Conservation (phyloP, 176 grass and related monocot species). For the Stipa capillata region DNA sequence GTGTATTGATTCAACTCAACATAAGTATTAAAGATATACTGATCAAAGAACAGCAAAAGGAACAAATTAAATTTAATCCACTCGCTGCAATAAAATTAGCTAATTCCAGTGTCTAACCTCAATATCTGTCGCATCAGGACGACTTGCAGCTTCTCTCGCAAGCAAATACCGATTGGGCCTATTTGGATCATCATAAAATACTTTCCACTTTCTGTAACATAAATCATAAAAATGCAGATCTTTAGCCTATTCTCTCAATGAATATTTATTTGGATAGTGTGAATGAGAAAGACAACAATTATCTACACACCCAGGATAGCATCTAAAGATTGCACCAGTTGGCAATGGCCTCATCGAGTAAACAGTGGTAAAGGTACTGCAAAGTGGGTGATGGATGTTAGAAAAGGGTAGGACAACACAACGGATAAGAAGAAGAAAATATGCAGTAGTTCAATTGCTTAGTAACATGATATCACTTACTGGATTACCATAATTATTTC, state of each 20-base stretch:
- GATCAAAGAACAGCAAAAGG: neutral
- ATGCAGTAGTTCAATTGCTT: neutral
- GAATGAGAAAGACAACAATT: neutral
- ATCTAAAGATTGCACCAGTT: conserved; percentile 89
- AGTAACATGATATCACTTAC: neutral
- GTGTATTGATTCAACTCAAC: neutral
- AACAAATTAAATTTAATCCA: no score
- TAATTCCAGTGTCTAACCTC: conserved; percentile 42
- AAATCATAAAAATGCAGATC: neutral
- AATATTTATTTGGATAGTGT: neutral
- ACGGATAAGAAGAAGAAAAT: neutral
- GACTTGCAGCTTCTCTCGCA: conserved; percentile 54
- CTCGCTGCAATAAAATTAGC: neutral
- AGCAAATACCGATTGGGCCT: conserved; percentile 88
- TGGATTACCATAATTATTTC: neutral
- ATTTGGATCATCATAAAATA: conserved; percentile 76
- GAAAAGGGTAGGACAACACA: neutral
- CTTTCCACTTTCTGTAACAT: conserved; percentile 75
- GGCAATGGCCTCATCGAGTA: conserved; percentile 90
- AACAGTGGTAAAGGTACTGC: conserved; percentile 91
- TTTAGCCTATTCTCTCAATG: neutral
- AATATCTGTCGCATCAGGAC: conserved; percentile 74
- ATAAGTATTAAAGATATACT: neutral
- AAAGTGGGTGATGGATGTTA: conserved; percentile 10
- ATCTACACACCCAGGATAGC: conserved; percentile 75